These are phyloP conservation scores for Paraleonurus japonicus DNA, from an alignment of 257 asterid genomes.

Conservation along the genomic window DNA sequence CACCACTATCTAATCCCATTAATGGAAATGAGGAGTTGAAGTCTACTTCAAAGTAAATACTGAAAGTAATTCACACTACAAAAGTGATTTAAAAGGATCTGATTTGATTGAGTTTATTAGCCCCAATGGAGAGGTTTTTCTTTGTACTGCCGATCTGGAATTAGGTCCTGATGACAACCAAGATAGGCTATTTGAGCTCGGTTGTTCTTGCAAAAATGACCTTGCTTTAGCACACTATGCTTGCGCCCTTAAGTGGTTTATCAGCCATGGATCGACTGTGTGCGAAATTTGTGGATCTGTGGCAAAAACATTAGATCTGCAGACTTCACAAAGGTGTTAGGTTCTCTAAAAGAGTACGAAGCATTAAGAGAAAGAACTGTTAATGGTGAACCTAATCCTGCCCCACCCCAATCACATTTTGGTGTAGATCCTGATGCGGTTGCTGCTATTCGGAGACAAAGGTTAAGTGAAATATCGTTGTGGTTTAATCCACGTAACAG, in stretches of 20 bases:
- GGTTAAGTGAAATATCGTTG: slow-evolving; percentile 79
- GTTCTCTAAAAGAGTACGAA: slow-evolving; percentile 72
- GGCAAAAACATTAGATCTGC: slow-evolving; percentile 54
- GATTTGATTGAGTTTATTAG: slow-evolving; percentile 72
- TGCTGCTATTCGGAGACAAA: slow-evolving; percentile 88
- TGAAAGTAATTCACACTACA: slow-evolving; percentile 24
- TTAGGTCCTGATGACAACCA: slow-evolving; percentile 54
- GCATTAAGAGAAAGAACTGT: slow-evolving; percentile 58
- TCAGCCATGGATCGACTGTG: slow-evolving; percentile 82
- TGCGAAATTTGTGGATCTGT: slow-evolving; percentile 84
- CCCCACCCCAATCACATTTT: slow-evolving; percentile 38
- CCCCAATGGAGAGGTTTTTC: slow-evolving; percentile 82
- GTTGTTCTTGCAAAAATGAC: slow-evolving; percentile 87
- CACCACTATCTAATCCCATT: slow-evolving; percentile 40
- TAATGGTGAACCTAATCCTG: slow-evolving; percentile 76
- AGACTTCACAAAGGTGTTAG: slow-evolving; percentile 65
- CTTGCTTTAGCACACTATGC: slow-evolving; percentile 88
- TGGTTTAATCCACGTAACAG: slow-evolving; percentile 82
- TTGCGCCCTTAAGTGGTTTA: slow-evolving; percentile 91
- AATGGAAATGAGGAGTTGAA: slow-evolving; percentile 38
- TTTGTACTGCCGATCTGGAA: slow-evolving; percentile 72
- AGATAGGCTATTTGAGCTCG: slow-evolving; percentile 70
- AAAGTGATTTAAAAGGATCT: slow-evolving; percentile 43
- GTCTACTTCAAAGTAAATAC: slow-evolving; percentile 34
- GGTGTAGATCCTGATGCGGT: slow-evolving; percentile 94